These are phyloP conservation scores for Noccaea bulbosa DNA, from an alignment of 345 rosid genomes.

Conservation along the genomic window DNA sequence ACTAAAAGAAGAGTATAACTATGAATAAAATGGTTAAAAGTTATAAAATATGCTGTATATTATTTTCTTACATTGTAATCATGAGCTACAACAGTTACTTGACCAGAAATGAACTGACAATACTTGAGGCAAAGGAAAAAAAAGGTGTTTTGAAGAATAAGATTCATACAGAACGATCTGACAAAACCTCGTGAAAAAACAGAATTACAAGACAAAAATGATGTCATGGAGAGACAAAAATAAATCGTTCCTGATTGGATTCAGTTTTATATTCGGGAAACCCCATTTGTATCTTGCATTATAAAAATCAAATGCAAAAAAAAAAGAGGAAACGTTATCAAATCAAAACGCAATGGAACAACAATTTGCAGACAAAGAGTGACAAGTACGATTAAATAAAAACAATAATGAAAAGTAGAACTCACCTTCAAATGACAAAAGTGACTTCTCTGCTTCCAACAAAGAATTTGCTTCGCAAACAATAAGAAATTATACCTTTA, in stretches of 20 bases:
- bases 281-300: constrained; percentile 10
- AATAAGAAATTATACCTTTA: background rate
- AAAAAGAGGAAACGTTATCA: background rate
- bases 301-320: constrained; percentile 39
- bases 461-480: background rate
- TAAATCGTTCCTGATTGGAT: background rate
- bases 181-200: constrained; percentile 78
- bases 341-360: constrained; percentile 1
- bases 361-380: background rate
- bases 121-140: background rate
- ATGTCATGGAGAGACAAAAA: constrained; percentile 51
- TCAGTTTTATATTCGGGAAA: constrained; percentile 8
- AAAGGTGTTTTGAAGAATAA: background rate
- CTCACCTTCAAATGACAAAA: constrained; percentile 34
- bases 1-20: constrained; percentile 15
- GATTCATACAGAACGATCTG: constrained; percentile 47
- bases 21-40: background rate
- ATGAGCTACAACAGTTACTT: background rate
- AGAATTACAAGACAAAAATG: constrained; percentile 65
- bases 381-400: background rate
- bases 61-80: constrained; percentile 1
- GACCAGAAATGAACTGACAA: constrained; percentile 19
- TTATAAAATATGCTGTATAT: background rate
- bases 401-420: constrained; percentile 8
- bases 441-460: constrained; percentile 21